A percentile compares a stretch with the other conserved stretches of the same genome.
These are phyloP conservation scores for Colletotrichum orbiculare DNA, from an alignment of 2,329 filamentous ascomycete genomes.

Conservation along the genomic window DNA sequence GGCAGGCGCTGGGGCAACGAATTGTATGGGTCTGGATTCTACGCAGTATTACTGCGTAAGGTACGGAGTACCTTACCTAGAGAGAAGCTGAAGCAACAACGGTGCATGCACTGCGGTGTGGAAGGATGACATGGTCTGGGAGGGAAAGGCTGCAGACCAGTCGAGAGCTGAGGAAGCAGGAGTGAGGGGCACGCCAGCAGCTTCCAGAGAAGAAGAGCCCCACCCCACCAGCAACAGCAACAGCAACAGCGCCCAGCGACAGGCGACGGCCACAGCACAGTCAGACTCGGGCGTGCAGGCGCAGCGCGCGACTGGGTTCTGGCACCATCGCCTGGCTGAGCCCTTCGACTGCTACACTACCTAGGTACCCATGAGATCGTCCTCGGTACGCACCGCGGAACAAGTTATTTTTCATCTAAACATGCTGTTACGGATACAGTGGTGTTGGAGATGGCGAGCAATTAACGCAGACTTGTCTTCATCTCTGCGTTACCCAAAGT, in stretches of 20 bases:
- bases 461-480: no score
- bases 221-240: conserved; percentile 32
- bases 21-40: conserved; percentile 17
- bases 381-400: conserved; percentile 31
- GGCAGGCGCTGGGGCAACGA: conserved; percentile 33
- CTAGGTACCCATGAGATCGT: conserved; percentile 18
- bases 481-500: no score
- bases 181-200: conserved; percentile 26
- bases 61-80: background rate
- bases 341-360: conserved; percentile 26
- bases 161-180: conserved; percentile 29
- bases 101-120: background rate
- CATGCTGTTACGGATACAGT: conserved; percentile 31
- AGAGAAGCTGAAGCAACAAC: background rate
- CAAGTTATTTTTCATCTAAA: conserved; percentile 27
- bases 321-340: conserved; percentile 27
- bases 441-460: background rate
- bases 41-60: background rate
- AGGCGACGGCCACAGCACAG: background rate
- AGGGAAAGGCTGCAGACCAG: conserved; percentile 16
- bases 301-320: conserved; percentile 9
- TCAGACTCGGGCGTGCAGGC: background rate
- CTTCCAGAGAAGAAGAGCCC: conserved; percentile 14
- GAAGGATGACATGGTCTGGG: conserved; percentile 1
- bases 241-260: conserved; percentile 14